These are phyloP conservation scores for Candida sp. DNA, from an alignment of 1,139 yeast species.

Conservation along the genomic window DNA sequence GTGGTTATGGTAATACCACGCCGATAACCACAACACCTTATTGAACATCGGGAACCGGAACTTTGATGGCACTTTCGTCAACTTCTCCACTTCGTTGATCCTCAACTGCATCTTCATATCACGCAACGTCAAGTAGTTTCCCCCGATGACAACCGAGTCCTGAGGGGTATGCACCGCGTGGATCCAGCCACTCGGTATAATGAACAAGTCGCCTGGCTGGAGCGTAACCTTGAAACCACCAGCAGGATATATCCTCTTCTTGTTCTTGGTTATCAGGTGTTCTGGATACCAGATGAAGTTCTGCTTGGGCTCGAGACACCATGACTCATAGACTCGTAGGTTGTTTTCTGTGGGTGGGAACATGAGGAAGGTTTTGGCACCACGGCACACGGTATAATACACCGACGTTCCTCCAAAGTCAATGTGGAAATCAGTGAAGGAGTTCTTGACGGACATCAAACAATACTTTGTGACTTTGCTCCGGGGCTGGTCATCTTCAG, in stretches of 20 bases:
- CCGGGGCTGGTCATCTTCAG: conserved; percentile 31
- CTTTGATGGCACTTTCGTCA: conserved; percentile 74
- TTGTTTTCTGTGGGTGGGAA: conserved; percentile 77
- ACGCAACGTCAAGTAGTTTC: conserved; percentile 75
- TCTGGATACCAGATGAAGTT: conserved; percentile 72
- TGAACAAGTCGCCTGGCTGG: conserved; percentile 71
- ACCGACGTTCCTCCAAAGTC: conserved; percentile 96
- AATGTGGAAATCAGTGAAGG: conserved; percentile 89
- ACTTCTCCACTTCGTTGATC: conserved; percentile 63
- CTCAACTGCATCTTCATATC: conserved; percentile 66
- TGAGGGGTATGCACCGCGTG: conserved; percentile 87
- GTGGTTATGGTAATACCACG: conserved; percentile 44
- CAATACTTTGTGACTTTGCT: conserved; percentile 87
- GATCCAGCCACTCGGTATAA: conserved; percentile 94
- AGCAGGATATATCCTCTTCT: conserved; percentile 27
- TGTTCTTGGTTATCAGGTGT: conserved; percentile 29
- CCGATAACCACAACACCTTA: conserved; percentile 70
- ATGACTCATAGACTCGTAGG: conserved; percentile 61
- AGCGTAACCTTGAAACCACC: conserved; percentile 71
- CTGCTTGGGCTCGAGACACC: conserved; percentile 76
- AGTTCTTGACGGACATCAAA: conserved; percentile 80
- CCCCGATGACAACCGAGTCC: conserved; percentile 86
- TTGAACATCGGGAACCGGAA: conserved; percentile 83
- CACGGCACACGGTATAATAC: conserved; percentile 79
- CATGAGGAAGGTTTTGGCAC: conserved; percentile 75